Base-by-base conservation (phyloP, 176 grass and related monocot genomes). In the Triticum monococcum region DNA sequence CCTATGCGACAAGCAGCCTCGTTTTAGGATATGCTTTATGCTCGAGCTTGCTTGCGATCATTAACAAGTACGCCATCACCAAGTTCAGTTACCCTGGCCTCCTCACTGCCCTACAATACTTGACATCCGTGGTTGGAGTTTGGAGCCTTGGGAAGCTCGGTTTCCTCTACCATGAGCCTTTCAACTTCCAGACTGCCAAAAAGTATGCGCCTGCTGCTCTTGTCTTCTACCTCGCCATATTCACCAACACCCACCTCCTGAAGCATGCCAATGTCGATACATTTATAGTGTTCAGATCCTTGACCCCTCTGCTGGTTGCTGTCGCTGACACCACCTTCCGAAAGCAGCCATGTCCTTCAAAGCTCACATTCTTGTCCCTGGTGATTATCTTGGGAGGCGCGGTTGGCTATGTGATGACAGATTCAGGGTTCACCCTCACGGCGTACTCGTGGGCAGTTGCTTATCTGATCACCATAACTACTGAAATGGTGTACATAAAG, bases 401-500 rank as follows among this genome's bases (percentile, higher is more conserved):
- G 1, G 83, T 91, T 38, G 87, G 86, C 59, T 95, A 95, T 69
- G 91, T 92, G 20, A 86, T 92, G 23, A 95, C 93, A 31, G 88
- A 95, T 84, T 86, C 89, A 6, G 86, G 61, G 8, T 95, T 95
- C 54, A 92, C 79, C 66, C 50, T 95, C 48, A 95, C 90, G 0
- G 93, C 93, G 1, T 95, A 95, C 83, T 85, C 82, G 0, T 95
- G 93, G 93, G 93, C 93, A 12, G 22, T 92, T 11, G 91, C 93
- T 12, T 95, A 95, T 38, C 75, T 95, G 33, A 50, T 76, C 63
- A 92, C 83, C 80, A 95, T 95, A 81, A 88, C 93, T 2, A 92
- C 89, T 73, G 93, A 95, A 78, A 90, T 95, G 86, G 93, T 95
- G 36, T 92, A 95, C 83, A 92, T 95, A 36, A 95, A 95, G 86